Percentiles rank a stretch among this genome's conserved stretches.
Conservation (phyloP, 2,329 filamentous ascomycete genomes). For the Periconia sp. region DNA sequence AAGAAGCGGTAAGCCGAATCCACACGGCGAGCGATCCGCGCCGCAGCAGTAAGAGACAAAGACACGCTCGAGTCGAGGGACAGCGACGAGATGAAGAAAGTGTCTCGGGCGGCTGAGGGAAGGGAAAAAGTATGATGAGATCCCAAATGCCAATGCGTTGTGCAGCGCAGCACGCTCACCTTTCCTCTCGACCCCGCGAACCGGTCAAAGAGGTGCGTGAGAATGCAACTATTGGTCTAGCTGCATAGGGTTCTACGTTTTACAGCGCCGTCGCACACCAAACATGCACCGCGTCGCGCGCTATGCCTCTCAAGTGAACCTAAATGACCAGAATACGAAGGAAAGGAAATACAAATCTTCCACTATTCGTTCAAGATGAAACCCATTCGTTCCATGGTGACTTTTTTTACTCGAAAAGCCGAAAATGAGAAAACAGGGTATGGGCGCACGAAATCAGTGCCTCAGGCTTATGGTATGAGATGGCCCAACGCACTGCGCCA, state of each 20-base stretch:
- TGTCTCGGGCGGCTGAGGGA: constrained; percentile 28
- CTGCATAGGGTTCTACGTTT: constrained; percentile 32
- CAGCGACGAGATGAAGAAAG: constrained; percentile 29
- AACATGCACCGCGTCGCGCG: constrained; percentile 19
- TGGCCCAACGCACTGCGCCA: constrained; percentile 33
- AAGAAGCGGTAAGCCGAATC: constrained; percentile 23
- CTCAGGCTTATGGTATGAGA: constrained; percentile 22
- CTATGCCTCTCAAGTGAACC: neutral
- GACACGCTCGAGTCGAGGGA: constrained; percentile 32
- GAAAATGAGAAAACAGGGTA: neutral
- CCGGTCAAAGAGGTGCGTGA: constrained; percentile 35
- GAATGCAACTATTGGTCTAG: constrained; percentile 37
- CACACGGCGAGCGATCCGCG: constrained; percentile 21
- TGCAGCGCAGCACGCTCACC: constrained; percentile 10
- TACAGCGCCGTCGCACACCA: constrained; percentile 25
- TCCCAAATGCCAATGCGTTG: neutral
- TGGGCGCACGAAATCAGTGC: constrained; percentile 11
- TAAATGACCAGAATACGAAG: constrained; percentile 8
- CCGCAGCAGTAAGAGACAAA: constrained; percentile 15
- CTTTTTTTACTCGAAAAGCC: neutral
- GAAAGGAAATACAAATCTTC: constrained; percentile 1
- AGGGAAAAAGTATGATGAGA: neutral
- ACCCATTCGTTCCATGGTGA: neutral
- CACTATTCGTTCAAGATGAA: neutral
- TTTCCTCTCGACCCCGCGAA: constrained; percentile 37